Percentiles rank a stretch among this genome's conserved stretches.
phyloP scores from a whole-genome alignment of 108 stramenopile species.

The Epithemia pelagica region DNA sequence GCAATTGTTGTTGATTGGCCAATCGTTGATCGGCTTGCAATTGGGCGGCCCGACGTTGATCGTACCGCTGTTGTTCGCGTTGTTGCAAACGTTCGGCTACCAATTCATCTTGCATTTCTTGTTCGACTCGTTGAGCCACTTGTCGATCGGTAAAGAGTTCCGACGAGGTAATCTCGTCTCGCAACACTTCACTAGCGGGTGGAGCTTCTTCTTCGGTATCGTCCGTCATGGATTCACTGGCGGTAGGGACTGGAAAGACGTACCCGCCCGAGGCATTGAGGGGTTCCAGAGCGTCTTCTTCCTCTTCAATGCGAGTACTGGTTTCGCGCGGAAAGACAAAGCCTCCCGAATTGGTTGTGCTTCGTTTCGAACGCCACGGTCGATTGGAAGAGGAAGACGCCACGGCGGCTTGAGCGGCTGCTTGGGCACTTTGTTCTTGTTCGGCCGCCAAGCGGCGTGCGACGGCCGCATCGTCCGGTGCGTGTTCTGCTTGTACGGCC shows the following conservation, averaged over 20 bases:
- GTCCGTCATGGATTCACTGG: background rate
- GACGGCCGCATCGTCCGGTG: constrained; percentile 1
- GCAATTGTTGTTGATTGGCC: too few relatives aligned
- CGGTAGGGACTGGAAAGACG: background rate
- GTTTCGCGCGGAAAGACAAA: background rate
- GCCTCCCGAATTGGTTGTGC: background rate
- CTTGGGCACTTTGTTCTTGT: background rate
- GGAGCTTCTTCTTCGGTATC: background rate
- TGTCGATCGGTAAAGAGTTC: background rate
- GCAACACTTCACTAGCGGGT: background rate
- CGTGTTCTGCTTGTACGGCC: background rate
- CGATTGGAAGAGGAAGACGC: background rate
- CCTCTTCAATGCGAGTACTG: background rate
- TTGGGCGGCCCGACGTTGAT: background rate
- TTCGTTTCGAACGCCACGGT: background rate
- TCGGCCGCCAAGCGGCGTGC: constrained; percentile 3
- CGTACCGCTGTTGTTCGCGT: constrained; percentile 2
- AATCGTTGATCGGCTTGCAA: background rate
- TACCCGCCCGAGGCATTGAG: background rate
- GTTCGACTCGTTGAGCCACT: constrained; percentile 8
- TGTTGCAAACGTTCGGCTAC: background rate
- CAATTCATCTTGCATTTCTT: constrained; percentile 7
- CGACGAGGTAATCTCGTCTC: background rate
- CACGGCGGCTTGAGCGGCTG: background rate
- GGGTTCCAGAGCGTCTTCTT: background rate